These are phyloP conservation scores for Pyrrhoderma noxium DNA, from an alignment of 1,284 basidiomycete species.

Conservation along the genomic window DNA sequence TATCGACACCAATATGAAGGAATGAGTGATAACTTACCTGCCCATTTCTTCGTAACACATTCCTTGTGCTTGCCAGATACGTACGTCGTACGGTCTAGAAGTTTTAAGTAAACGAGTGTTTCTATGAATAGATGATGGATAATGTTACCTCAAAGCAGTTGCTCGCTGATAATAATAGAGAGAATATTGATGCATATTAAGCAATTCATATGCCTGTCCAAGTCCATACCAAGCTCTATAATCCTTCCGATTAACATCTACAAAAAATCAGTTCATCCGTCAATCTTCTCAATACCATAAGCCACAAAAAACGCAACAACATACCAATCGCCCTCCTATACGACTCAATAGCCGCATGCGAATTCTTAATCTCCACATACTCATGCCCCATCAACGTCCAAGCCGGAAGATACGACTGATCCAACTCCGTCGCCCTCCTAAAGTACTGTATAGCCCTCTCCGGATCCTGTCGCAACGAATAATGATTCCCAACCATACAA, in stretches of 20 bases:
- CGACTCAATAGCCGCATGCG: constrained; percentile 96
- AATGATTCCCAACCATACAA: constrained; percentile 97
- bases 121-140: not conserved
- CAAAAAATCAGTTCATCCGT: constrained; percentile 13
- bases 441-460: constrained; percentile 97
- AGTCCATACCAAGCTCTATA: constrained; percentile 98
- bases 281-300: no score
- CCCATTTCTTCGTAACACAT: constrained; percentile 90
- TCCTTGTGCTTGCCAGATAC: constrained; percentile 94
- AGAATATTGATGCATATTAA: constrained; percentile 95
- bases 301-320: no score
- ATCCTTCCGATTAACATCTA: constrained; percentile 93
- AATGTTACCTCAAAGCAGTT: constrained; percentile 73
- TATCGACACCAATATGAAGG: not conserved
- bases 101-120: constrained; percentile 12
- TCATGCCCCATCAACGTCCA: constrained; percentile 99
- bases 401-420: constrained; percentile 89
- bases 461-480: constrained; percentile 88
- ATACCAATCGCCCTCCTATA: constrained; percentile 91
- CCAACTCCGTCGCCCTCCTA: constrained; percentile 86
- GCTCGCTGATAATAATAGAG: constrained; percentile 96
- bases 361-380: constrained; percentile 98
- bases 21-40: constrained; percentile 40
- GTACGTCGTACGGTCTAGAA: constrained; percentile 86
- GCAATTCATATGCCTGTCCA: constrained; percentile 94